Percentiles rank a stretch among this genome's conserved stretches.
Evolutionary conservation across 1,139 yeast species (phyloP).

Genomic region (Yamadazyma diospyri): DNA sequence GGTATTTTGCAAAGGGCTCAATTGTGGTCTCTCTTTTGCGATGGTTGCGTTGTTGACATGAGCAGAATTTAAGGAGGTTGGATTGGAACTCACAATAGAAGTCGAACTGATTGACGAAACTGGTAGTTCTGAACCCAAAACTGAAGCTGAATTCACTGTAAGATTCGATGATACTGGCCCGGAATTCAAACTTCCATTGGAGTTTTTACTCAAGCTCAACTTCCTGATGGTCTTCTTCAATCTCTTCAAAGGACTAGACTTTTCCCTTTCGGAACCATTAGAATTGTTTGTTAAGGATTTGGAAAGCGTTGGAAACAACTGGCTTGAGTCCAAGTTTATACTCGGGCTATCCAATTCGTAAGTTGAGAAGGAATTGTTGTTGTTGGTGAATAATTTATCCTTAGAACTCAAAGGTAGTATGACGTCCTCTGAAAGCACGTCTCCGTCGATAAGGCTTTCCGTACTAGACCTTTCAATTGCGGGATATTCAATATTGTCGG

Average conservation of each 20-base stretch:
- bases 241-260: slow-evolving; percentile 29
- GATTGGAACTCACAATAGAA: neutral
- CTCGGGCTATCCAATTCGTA: slow-evolving; percentile 32
- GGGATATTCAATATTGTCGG: neutral
- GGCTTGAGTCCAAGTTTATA: slow-evolving; percentile 18
- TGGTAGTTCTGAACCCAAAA: slow-evolving; percentile 5
- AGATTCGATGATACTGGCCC: neutral
- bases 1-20: slow-evolving; percentile 19
- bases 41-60: neutral
- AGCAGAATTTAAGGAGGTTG: neutral
- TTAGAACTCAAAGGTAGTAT: neutral
- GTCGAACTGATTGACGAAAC: neutral
- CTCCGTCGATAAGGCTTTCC: neutral
- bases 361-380: slow-evolving; percentile 20
- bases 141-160: slow-evolving; percentile 2
- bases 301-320: slow-evolving; percentile 20
- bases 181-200: slow-evolving; percentile 1
- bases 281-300: slow-evolving; percentile 13
- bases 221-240: slow-evolving; percentile 21
- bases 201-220: slow-evolving; percentile 15
- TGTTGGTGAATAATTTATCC: slow-evolving; percentile 12
- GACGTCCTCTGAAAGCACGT: neutral
- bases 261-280: slow-evolving; percentile 5
- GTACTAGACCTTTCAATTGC: slow-evolving; percentile 1
- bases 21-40: slow-evolving; percentile 17